Conservation (phyloP, 1,139 yeast species). For the Candida sp. region DNA sequence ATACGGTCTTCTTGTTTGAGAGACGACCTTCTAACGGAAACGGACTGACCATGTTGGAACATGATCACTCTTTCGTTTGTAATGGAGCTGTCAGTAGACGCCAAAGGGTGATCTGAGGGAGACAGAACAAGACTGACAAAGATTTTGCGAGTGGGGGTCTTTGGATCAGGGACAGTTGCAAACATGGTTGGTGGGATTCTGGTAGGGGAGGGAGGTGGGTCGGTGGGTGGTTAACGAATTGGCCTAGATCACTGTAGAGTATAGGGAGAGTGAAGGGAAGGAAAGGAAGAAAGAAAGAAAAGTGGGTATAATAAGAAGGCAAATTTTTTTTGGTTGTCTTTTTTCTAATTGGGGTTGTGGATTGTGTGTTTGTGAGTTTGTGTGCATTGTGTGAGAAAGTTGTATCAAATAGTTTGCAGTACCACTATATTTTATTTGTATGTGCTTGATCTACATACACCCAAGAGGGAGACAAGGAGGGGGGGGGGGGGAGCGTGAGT, state of each 20-base stretch:
- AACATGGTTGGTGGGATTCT: background rate
- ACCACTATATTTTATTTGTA: background rate
- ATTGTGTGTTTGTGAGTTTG: background rate
- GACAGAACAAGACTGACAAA: background rate
- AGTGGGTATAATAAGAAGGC: background rate
- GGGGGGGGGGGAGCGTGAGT: background rate
- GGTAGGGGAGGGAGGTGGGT: background rate
- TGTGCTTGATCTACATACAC: background rate
- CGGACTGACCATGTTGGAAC: conserved; percentile 19
- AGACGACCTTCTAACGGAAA: conserved; percentile 32
- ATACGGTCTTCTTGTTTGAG: conserved; percentile 24
- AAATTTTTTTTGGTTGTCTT: background rate
- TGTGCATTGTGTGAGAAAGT: background rate
- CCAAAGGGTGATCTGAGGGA: background rate
- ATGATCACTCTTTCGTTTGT: conserved; percentile 21
- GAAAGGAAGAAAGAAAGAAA: background rate
- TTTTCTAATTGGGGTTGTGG: background rate
- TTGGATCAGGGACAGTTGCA: background rate
- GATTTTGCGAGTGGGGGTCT: background rate
- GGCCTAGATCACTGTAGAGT: no score
- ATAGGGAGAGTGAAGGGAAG: no score
- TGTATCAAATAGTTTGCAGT: background rate
- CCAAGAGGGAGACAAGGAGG: background rate
- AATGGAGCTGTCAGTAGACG: background rate
- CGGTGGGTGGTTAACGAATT: no score